Evolutionary conservation across 371 early-diverging fungal species (phyloP).

Genomic region (Nematocida ironsii): DNA sequence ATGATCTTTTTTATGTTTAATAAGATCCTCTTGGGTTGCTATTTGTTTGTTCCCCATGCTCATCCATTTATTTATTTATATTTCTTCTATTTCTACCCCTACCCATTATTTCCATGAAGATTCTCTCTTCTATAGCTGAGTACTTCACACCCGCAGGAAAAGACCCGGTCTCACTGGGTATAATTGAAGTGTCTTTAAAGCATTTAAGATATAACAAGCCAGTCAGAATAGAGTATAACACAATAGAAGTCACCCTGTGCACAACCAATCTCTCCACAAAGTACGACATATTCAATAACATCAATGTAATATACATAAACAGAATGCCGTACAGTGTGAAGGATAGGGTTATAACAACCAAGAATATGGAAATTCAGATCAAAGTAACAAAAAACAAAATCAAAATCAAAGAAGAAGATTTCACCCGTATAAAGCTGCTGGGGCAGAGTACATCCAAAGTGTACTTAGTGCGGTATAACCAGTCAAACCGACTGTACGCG

Average conservation of each 20-base stretch:
- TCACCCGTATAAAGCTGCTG: slow-evolving; percentile 78
- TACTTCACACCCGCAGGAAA: slow-evolving; percentile 4
- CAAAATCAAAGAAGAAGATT: slow-evolving; percentile 71
- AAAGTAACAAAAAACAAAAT: slow-evolving; percentile 22
- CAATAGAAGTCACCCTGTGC: background rate
- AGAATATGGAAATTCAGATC: slow-evolving; percentile 22
- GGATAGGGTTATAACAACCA: background rate
- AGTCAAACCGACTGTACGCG: slow-evolving; percentile 78
- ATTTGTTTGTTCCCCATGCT: background rate
- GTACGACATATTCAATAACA: slow-evolving; percentile 5
- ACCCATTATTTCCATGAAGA: background rate
- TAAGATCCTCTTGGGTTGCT: no score
- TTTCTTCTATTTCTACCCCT: background rate
- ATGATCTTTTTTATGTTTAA: background rate
- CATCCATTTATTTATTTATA: background rate
- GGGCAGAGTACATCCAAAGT: slow-evolving; percentile 85
- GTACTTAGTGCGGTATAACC: slow-evolving; percentile 72
- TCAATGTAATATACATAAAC: slow-evolving; percentile 2
- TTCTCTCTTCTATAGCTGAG: slow-evolving; percentile 6
- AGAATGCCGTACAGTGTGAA: background rate
- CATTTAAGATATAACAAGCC: background rate
- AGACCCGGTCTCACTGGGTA: background rate
- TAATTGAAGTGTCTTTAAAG: background rate
- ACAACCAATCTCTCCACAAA: background rate
- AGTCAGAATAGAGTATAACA: slow-evolving; percentile 12